A percentile compares a stretch with the other conserved stretches of the same genome.
phyloP scores from a whole-genome alignment of 1,139 yeast genomes.

The Lizanozyma gosingica region DNA sequence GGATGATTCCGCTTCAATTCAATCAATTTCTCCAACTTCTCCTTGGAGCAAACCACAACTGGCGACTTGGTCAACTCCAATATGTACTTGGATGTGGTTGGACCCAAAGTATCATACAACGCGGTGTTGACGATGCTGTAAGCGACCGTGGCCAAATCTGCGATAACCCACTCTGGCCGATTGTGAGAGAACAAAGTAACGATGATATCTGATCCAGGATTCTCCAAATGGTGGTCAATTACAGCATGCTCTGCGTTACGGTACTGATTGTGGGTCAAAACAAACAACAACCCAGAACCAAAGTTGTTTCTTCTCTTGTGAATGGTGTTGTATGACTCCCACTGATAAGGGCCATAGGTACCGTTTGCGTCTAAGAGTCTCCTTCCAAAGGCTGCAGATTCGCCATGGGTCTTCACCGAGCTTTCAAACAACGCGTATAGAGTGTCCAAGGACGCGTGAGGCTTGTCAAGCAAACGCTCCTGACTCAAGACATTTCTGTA shows the following conservation, averaged over 20 bases:
- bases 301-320: conserved; percentile 36
- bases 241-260: conserved; percentile 20
- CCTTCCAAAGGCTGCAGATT: conserved; percentile 42
- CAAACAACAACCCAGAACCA: conserved; percentile 57
- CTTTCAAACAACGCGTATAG: conserved; percentile 40
- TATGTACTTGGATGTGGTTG: conserved; percentile 49
- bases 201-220: conserved; percentile 27
- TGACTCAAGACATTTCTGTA: conserved; percentile 39
- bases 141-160: conserved; percentile 51
- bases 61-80: conserved; percentile 49
- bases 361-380: conserved; percentile 31
- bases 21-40: conserved; percentile 35
- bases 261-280: conserved; percentile 38
- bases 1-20: conserved; percentile 21
- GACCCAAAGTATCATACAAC: conserved; percentile 57
- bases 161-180: conserved; percentile 48
- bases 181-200: conserved; percentile 52
- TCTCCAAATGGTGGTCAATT: conserved; percentile 14
- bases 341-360: conserved; percentile 37
- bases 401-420: conserved; percentile 25
- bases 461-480: conserved; percentile 31
- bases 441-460: conserved; percentile 45
- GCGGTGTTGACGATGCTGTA: conserved; percentile 50
- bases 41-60: conserved; percentile 41
- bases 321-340: conserved; percentile 35